These are phyloP conservation scores for Podila clonocystis DNA, from an alignment of 192 early-diverging fungal genomes.

Conservation along the genomic window DNA sequence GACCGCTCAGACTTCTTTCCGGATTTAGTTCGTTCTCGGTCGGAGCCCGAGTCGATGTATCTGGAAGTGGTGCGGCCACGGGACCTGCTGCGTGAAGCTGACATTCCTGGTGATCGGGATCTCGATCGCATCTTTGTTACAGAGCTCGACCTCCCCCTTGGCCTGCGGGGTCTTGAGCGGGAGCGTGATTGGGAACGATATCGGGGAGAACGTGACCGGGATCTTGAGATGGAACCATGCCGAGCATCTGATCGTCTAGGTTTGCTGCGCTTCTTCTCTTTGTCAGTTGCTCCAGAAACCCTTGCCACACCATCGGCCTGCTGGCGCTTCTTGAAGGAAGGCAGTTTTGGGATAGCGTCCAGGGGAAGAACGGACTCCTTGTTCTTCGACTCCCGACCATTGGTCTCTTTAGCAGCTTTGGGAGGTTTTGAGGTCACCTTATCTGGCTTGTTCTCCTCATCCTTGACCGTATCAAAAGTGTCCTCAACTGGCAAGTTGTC, in stretches of 20 bases:
- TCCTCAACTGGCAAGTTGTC: neutral
- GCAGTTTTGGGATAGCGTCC: constrained; percentile 45
- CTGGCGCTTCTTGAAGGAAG: constrained; percentile 55
- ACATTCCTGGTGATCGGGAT: constrained; percentile 9
- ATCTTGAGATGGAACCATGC: constrained; percentile 11
- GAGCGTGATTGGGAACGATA: constrained; percentile 23
- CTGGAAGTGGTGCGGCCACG: constrained; percentile 18
- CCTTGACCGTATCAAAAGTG: constrained; percentile 6
- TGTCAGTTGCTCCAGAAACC: constrained; percentile 6
- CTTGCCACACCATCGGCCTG: constrained; percentile 27
- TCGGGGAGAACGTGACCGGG: constrained; percentile 25
- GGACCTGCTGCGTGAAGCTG: constrained; percentile 22
- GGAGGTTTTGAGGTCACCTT: neutral
- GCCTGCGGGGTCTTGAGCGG: constrained; percentile 15
- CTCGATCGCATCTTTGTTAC: neutral
- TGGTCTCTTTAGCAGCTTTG: neutral
- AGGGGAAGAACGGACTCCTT: neutral
- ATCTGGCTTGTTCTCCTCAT: constrained; percentile 16
- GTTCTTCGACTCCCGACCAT: neutral
- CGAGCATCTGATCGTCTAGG: constrained; percentile 18
- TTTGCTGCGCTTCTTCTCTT: constrained; percentile 9
- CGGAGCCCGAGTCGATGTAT: constrained; percentile 20
- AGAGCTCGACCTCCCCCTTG: neutral
- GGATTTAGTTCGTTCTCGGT: constrained; percentile 10
- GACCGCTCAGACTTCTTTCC: constrained; percentile 8